A percentile compares a stretch with the other conserved stretches of the same genome.
Evolutionary conservation across 2,329 filamentous ascomycete species (phyloP).

Genomic region (Talaromyces sp.): DNA sequence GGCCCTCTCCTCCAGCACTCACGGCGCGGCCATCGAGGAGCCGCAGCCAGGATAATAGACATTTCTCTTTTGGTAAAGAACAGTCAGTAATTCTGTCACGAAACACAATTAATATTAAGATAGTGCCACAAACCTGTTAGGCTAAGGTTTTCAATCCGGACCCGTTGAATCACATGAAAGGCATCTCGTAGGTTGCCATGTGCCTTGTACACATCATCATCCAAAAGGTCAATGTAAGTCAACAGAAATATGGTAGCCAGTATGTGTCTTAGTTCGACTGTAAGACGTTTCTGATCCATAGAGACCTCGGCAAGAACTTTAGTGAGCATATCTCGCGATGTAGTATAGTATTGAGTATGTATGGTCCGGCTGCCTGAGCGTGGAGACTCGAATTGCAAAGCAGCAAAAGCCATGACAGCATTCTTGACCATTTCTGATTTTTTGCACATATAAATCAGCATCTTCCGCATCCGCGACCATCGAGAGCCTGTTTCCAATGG

Average conservation of each 20-base stretch:
- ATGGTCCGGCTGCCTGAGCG: constrained; percentile 19
- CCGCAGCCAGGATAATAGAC: constrained; percentile 54
- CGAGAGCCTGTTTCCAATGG: constrained; percentile 54
- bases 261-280: constrained; percentile 37
- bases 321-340: constrained; percentile 26
- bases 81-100: background rate
- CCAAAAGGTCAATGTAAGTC: constrained; percentile 53
- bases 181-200: constrained; percentile 52
- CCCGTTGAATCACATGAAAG: constrained; percentile 47
- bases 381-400: constrained; percentile 39
- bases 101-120: background rate
- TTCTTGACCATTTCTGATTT: constrained; percentile 48
- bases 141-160: constrained; percentile 31
- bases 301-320: constrained; percentile 16
- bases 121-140: constrained; percentile 9
- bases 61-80: constrained; percentile 39
- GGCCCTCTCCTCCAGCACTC: constrained; percentile 55
- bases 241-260: constrained; percentile 54
- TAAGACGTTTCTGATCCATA: constrained; percentile 8
- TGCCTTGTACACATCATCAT: constrained; percentile 45
- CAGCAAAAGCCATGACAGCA: constrained; percentile 53
- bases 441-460: constrained; percentile 49
- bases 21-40: constrained; percentile 56
- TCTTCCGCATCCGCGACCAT: constrained; percentile 51
- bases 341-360: constrained; percentile 27